Evolutionary conservation across 2,329 filamentous ascomycete species (phyloP), one percentile per base, ranked within the genome.

Genomic region (Didymella pinodella): DNA sequence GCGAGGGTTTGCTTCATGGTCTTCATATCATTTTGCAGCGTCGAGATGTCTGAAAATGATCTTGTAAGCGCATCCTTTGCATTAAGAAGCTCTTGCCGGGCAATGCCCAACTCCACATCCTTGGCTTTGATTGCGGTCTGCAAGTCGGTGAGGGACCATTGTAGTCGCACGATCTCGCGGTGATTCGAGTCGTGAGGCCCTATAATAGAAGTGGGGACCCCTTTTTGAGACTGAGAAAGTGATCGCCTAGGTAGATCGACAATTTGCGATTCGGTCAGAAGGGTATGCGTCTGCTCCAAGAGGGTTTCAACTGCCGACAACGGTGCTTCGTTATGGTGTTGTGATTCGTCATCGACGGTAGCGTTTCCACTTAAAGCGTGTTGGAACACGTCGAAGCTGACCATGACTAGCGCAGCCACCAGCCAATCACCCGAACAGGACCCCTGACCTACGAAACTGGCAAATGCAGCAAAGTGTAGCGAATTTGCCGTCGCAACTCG

Each of bases 361-460:
- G 64, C 59, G 65, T 63, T 62, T 48, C 44, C 53, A 53, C 58
- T 54, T 44, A 65, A 18, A 18, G 56, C 57, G 38, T 60, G 61
- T 61, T 70, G 69, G 60, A 71, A 69, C 59, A 67, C 65, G 59
- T 75, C 71, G 54, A 74, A 74, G 56, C 65, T 68, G 43, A 68
- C 67, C 70, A 75, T 73, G 64, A 74, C 69, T 59, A 74, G 63
- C 36, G 67, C 62, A 40, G 65, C 61, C 22, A 69, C 63, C 28
- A 73, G 41, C 50, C 70, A 55, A 58, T 74, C 67, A 46, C 64
- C 57, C 29, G 64, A 54, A 14, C 63, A 64, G 34, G 65, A 26
- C 40, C 44, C 54, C 43, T 70, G 66, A 47, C 65, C 62, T 31
- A 63, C 66, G 54, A 71, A 62, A 48, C 65, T 69, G 26, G 62